Base-by-base conservation (phyloP, 2,329 filamentous ascomycete genomes). In the Orbilia quercus region DNA sequence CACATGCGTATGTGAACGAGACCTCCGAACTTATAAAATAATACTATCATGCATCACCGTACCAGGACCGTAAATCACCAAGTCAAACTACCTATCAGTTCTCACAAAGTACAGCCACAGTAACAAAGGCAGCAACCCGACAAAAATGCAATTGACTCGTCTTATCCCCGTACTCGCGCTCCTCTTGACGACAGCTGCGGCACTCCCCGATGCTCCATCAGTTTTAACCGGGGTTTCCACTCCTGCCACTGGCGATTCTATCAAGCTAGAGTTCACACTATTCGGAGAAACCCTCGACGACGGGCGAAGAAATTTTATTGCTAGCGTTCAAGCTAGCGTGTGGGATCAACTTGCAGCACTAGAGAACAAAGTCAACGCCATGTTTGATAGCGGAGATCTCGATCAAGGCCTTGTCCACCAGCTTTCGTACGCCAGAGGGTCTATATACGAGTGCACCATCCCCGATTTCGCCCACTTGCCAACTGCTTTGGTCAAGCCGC, bases 261-360 rank as follows among this genome's bases (percentile, higher is more conserved):
- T 36, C 16, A 53, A 36, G 36, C 14, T 18, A 38, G 48, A 53
- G 25, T 53, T 53, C 25, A 38, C 18, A 6, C 16, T 28, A 1
- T 53, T 7, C 6, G 48, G 25, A 11, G 25, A 53, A 53, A 18
- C 16, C 25, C 48, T 53, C 25, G 28, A 34, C 25, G 11, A 34
- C 2, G 12, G 25, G 3, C 48, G 48, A 6, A 34, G 36, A 22
- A 53, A 7, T 7, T 53, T 53, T 18, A 53, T 53, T 28, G 18
- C 11, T 7, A 53, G 28, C 25, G 25, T 53, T 22, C 48, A 12
- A 16, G 9, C 20, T 7, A 36, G n/a, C 28, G 48, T 53, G 14
- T 53, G 48, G 48, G 48, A 53, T 18, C 25, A 53, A 38, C 48
- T 53, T 9, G 48, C 48, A 14, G 48, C 3, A 5, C 48, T 53